Conservation (phyloP, 2,329 filamentous ascomycete genomes). For the Ophiocordyceps unilateralis region DNA sequence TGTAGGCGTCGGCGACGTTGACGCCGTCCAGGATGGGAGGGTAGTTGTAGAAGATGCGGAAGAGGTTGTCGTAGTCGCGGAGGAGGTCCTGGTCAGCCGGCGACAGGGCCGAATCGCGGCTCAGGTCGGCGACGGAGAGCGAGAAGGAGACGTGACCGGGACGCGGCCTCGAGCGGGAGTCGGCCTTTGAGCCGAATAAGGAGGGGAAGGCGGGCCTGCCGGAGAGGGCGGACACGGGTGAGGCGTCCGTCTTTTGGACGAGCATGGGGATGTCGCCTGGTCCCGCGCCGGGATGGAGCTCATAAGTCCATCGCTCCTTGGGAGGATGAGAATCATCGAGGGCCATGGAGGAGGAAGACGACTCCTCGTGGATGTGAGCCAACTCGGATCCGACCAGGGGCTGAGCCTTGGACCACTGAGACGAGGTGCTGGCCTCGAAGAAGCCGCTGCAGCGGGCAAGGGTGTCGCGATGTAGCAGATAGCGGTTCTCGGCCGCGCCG, state of each 20-base stretch:
- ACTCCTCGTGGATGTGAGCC: slow-evolving; percentile 33
- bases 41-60: slow-evolving; percentile 93
- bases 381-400: slow-evolving; percentile 25
- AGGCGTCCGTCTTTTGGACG: slow-evolving; percentile 51
- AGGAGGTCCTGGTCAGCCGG: slow-evolving; percentile 58
- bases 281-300: slow-evolving; percentile 59
- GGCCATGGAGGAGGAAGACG: slow-evolving; percentile 4
- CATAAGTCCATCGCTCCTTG: slow-evolving; percentile 75
- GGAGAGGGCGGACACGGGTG: slow-evolving; percentile 4
- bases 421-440: slow-evolving; percentile 72
- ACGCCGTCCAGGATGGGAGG: slow-evolving; percentile 63
- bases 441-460: slow-evolving; percentile 83
- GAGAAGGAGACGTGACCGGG: slow-evolving; percentile 44
- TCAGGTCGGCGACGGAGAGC: slow-evolving; percentile 70
- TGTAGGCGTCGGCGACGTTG: slow-evolving; percentile 83
- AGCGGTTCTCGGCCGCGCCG: slow-evolving; percentile 50
- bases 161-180: slow-evolving; percentile 26
- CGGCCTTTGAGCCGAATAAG: slow-evolving; percentile 26
- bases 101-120: slow-evolving; percentile 25
- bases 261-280: slow-evolving; percentile 73
- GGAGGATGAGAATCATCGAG: slow-evolving; percentile 7
- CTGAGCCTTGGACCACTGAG: slow-evolving; percentile 43
- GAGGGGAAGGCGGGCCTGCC: slow-evolving; percentile 9
- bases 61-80: slow-evolving; percentile 88
- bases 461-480: slow-evolving; percentile 75